phyloP scores from a whole-genome alignment of 208 protist species.

The Trypanosoma rangeli region DNA sequence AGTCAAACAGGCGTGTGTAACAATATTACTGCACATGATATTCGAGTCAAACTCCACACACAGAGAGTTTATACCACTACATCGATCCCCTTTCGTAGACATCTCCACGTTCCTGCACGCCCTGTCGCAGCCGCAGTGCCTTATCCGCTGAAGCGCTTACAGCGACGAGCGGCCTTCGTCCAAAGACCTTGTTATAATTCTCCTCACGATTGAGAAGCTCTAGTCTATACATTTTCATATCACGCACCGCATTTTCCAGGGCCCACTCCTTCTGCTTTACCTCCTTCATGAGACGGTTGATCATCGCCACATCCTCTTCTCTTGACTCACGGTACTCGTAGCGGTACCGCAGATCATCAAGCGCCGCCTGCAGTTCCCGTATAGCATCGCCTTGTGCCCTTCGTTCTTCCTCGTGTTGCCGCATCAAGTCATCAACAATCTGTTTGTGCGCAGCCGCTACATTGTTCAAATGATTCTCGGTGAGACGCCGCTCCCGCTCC shows the following conservation, averaged over 20 bases:
- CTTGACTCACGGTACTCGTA: constrained; percentile 92
- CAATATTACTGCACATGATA: not conserved
- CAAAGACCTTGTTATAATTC: constrained; percentile 95
- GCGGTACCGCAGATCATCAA: constrained; percentile 81
- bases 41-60: not conserved
- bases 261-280: constrained; percentile 62
- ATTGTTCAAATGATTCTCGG: constrained; percentile 24
- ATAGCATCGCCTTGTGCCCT: constrained; percentile 33
- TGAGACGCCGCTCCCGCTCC: not conserved
- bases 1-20: too few relatives aligned
- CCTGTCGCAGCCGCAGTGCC: not conserved
- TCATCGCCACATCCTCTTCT: constrained; percentile 85
- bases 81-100: not conserved
- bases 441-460: constrained; percentile 39
- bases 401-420: constrained; percentile 47
- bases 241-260: constrained; percentile 80
- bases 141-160: constrained; percentile 12
- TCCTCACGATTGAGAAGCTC: constrained; percentile 95
- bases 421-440: constrained; percentile 50
- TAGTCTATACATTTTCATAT: constrained; percentile 93
- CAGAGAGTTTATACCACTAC: not conserved
- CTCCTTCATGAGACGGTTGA: constrained; percentile 86
- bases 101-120: not conserved
- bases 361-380: constrained; percentile 37
- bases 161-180: constrained; percentile 61